Conservation (phyloP, 1,284 basidiomycete species). For the Boletellus deceptivus region DNA sequence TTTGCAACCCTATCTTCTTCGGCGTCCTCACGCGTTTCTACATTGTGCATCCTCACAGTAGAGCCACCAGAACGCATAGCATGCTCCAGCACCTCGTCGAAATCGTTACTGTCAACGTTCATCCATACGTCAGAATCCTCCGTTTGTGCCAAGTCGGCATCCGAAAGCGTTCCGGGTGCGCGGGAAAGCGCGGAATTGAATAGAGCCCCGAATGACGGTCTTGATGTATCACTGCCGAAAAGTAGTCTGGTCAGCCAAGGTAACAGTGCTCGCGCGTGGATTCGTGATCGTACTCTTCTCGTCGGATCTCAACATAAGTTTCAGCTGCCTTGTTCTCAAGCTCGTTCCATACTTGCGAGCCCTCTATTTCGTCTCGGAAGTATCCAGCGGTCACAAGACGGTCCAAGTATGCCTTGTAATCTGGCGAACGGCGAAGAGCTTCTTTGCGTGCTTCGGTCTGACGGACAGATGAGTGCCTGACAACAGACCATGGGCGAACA, state of each 20-base stretch:
- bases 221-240: conserved; percentile 48
- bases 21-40: conserved; percentile 44
- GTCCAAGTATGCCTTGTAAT: conserved; percentile 67
- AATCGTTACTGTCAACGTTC: conserved; percentile 57
- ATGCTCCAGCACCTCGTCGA: conserved; percentile 60
- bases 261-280: background rate
- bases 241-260: conserved; percentile 4
- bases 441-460: conserved; percentile 65
- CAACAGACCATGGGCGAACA: background rate
- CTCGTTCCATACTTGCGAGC: conserved; percentile 71
- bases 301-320: conserved; percentile 62
- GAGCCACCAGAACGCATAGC: conserved; percentile 25
- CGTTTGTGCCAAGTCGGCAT: conserved; percentile 17
- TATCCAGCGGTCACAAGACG: conserved; percentile 65
- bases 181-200: conserved; percentile 63
- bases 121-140: conserved; percentile 79
- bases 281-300: conserved; percentile 57
- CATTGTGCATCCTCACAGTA: conserved; percentile 28
- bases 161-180: conserved; percentile 26
- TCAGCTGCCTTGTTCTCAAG: conserved; percentile 70
- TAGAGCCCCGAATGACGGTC: conserved; percentile 71
- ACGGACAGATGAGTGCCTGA: background rate
- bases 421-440: conserved; percentile 58
- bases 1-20: conserved; percentile 50
- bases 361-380: conserved; percentile 74